Evolutionary conservation across 345 rosid genomes (phyloP).

Genomic region (Garcia nutans): DNA sequence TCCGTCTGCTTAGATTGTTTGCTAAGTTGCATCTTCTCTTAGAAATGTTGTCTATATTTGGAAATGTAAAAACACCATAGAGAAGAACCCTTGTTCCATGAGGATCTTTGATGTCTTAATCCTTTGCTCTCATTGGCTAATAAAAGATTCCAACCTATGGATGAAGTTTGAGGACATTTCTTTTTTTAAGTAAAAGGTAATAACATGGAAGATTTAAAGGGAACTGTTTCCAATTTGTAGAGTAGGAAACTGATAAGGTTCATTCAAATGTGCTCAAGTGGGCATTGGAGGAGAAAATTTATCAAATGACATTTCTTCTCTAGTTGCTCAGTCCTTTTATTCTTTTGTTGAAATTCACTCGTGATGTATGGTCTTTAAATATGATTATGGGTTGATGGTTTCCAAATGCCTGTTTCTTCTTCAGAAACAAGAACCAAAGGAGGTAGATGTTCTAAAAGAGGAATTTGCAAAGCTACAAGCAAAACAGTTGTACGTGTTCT

Average conservation of each 20-base stretch:
- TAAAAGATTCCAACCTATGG: background rate
- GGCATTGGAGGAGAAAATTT: background rate
- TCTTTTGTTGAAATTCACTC: background rate
- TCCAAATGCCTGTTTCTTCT: constrained; percentile 7
- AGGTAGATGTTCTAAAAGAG: constrained; percentile 54
- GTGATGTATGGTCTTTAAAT: background rate
- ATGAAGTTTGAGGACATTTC: background rate
- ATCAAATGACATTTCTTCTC: background rate
- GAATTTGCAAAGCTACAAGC: constrained; percentile 67
- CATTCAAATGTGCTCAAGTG: background rate
- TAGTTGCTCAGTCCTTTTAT: constrained; percentile 1
- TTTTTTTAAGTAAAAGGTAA: background rate
- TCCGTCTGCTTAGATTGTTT: background rate
- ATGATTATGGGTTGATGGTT: constrained; percentile 1
- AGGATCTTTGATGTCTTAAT: background rate
- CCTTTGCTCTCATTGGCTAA: background rate
- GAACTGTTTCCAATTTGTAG: background rate
- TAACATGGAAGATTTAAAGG: background rate
- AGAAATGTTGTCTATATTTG: background rate
- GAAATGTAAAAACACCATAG: background rate
- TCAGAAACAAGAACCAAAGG: constrained; percentile 52
- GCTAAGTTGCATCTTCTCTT: background rate
- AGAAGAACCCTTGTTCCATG: background rate
- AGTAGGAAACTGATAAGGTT: background rate
- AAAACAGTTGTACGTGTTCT: constrained; percentile 62